Evolutionary conservation across 2,329 filamentous ascomycete genomes (phyloP), one percentile per base, ranked within the genome.

Genomic region (Trichoderma semiorbis): DNA sequence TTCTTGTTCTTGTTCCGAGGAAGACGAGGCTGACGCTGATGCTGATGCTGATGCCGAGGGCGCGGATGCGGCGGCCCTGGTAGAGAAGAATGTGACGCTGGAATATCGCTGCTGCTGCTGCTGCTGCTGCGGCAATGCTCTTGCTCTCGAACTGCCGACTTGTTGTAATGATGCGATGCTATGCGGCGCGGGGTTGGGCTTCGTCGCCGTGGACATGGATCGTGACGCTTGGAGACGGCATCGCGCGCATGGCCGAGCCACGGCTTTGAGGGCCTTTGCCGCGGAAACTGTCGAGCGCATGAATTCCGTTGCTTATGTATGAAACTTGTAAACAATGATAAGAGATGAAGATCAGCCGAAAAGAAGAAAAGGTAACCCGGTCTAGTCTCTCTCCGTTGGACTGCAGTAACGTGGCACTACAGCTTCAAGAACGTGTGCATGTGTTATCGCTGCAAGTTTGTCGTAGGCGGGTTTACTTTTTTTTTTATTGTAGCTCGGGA

Each of bases 181-280:
- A 32, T 68, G 55, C 32, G 69, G 8, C 28, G 47, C 28, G n/a
- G 11, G 21, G 11, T 28, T 21, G 32, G 28, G 53, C 47, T 50
- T 21, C 32, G 39, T 21, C 24, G 60, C 30, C 26, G 71, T n/a
- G 30, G 50, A 30, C 14, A 77, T 76, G 60, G 75, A 72, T 74
- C 74, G 75, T 71, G 75, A 77, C 63, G 75, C 75, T 75, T 77
- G 77, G 73, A 76, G 77, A 73, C 76, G 77, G 74, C 80, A 81
- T 73, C 78, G 78, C 73, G 76, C 67, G 79, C 80, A 82, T 75
- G 80, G 73, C 74, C 78, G 80, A 74, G 76, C 76, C 69, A 78
- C 64, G 66, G 79, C 77, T 69, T 76, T 77, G 43, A 75, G 74
- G 63, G 74, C 73, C n/a, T 21, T 58, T 62, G 77, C 75, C n/a